Evolutionary conservation across 1,284 basidiomycete species (phyloP), one percentile per base, ranked within the genome.

Genomic region (Papiliotrema fonsecae): DNA sequence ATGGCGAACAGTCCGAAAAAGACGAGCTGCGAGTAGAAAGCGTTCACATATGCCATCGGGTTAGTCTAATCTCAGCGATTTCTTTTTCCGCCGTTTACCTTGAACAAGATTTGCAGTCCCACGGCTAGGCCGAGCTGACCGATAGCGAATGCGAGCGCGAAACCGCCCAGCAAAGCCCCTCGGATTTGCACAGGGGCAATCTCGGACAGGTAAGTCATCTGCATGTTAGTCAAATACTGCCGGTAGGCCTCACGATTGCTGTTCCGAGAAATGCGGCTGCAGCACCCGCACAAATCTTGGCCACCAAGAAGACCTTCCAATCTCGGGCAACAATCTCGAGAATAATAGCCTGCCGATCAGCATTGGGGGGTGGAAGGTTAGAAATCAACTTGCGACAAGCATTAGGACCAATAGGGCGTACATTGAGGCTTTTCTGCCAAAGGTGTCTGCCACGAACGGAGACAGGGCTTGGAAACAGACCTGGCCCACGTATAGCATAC

Each of bases 211-310:
- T 59, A 64, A 11, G 57, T 49, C 1, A n/a, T n/a, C n/a, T n/a
- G n/a, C n/a, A n/a, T n/a, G n/a, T n/a, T n/a, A n/a, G n/a, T n/a
- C n/a, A n/a, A n/a, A n/a, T n/a, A n/a, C n/a, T n/a, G n/a, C n/a
- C n/a, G n/a, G n/a, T n/a, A n/a, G n/a, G n/a, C n/a, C n/a, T n/a
- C n/a, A 58, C 56, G 13, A 60, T 38, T 4, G 50, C 52, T 11
- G 56, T 49, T 45, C 60, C 58, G 18, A 60, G 27, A 50, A 60
- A 54, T 9, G 58, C 62, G 0, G 55, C 48, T 7, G 58, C 58
- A 4, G 58, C 42, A 21, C 65, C 65, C 6, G 55, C 51, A 16
- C 61, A 40, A 6, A 67, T 38, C 47, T 62, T 62, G 28, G 59
- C 63, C 9, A 56, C 42, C 10, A 65, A 49, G 57, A 55, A 67